Base-by-base conservation (phyloP, 139 green algal genomes). In the Chlorella sp. region DNA sequence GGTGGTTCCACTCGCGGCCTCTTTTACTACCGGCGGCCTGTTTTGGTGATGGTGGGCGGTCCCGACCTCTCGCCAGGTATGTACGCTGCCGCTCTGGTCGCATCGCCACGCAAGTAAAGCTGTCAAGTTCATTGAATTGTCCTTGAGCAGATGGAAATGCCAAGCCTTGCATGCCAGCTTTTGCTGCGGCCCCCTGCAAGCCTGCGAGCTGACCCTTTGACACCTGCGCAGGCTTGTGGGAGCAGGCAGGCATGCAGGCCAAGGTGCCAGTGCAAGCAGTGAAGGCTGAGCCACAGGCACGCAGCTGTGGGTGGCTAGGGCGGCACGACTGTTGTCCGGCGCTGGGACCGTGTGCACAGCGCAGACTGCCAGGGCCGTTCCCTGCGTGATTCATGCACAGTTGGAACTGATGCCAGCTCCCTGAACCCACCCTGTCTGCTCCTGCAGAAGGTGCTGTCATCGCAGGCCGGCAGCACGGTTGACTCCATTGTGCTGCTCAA, bases 231-330 rank as follows among this genome's bases (percentile, higher is more conserved):
- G 73, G 76, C 4, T 38, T 94, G 47, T 85, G 90, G 82, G 92
- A 95, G 87, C 92, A 95, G 81, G 92, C 91, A 20, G 92, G 91
- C 36, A 73, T 95, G 47, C 88, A 92, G 80, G 92, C 89, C 38
- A 60, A 81, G 62, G 78, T 94, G 65, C 87, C 87, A 7, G 91
- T 92, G 34, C 30, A 83, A 30, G 86, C 82, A 9, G 68, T 70
- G 51, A 73, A 69, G 76, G 34, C 65, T 6, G 76, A 82, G 15
- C 34, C 25, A 60, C 76, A 82, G 76, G 75, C 74, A 81, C 68
- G 74, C 69, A 51, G 23, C 69, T 38, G n/a, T n/a, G 39, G 72
- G 15, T n/a, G 68, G 34, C 11, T 17, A 2, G 38, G 63, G 4
- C 44, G 6, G 44, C 6, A 64, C 84, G 28, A 44, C 2, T 32